Evolutionary conservation across 1,139 yeast genomes (phyloP).

Genomic region (Pichia sp.): DNA sequence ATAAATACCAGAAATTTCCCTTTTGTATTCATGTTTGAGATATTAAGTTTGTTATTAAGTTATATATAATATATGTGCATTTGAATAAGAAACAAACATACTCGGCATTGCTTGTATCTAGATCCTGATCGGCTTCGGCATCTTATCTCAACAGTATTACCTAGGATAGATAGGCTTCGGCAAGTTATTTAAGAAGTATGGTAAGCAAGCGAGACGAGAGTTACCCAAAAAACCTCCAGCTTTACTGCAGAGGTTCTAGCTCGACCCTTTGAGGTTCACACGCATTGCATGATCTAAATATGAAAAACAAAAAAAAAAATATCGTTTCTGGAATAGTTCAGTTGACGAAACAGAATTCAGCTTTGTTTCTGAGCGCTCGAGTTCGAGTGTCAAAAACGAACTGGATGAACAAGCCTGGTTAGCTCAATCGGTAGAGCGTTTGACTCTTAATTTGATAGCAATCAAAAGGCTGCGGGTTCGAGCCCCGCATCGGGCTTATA

Average conservation of each 20-base stretch:
- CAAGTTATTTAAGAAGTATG: too few relatives aligned
- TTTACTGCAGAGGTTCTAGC: too few relatives aligned
- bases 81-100: too few relatives aligned
- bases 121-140: background rate
- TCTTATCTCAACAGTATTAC: background rate
- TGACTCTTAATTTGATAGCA: slow-evolving; percentile 31
- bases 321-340: background rate
- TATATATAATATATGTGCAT: too few relatives aligned
- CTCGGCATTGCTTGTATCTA: background rate
- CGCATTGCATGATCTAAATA: too few relatives aligned
- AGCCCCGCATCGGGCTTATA: slow-evolving; percentile 38
- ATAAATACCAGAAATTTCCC: too few relatives aligned
- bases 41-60: too few relatives aligned
- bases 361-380: background rate
- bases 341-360: background rate
- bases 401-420: slow-evolving; percentile 20
- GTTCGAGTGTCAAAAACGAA: background rate
- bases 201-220: too few relatives aligned
- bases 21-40: too few relatives aligned
- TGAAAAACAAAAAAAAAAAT: background rate
- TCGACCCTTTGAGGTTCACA: background rate
- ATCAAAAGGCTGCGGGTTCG: slow-evolving; percentile 40
- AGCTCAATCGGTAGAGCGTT: slow-evolving; percentile 38
- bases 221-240: too few relatives aligned
- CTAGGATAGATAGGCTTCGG: background rate